Conservation (phyloP, 768 basidiomycete genomes). For the Erythrobasidium yunnanense region DNA sequence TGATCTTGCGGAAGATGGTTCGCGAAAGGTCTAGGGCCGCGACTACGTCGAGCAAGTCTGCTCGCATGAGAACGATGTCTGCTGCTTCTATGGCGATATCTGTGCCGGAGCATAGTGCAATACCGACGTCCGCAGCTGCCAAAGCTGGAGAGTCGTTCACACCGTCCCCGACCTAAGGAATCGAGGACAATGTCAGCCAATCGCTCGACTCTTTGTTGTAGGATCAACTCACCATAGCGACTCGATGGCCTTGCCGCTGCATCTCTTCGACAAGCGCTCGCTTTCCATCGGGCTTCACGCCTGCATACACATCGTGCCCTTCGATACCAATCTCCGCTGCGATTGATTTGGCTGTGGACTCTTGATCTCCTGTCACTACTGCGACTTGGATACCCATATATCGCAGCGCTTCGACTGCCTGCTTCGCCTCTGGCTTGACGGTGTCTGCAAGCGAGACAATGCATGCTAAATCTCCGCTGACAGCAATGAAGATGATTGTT, state of each 20-base stretch:
- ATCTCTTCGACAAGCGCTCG: slow-evolving; percentile 72
- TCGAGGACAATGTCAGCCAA: background rate
- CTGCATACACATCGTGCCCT: slow-evolving; percentile 72
- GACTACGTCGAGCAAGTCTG: slow-evolving; percentile 91
- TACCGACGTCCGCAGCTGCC: slow-evolving; percentile 88
- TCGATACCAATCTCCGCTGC: slow-evolving; percentile 81
- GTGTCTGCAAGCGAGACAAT: slow-evolving; percentile 76
- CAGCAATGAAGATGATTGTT: slow-evolving; percentile 76
- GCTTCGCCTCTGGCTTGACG: slow-evolving; percentile 70
- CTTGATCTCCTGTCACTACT: slow-evolving; percentile 89
- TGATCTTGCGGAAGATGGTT: slow-evolving; percentile 78
- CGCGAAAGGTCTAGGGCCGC: slow-evolving; percentile 85
- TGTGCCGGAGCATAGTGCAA: slow-evolving; percentile 89
- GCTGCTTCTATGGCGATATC: slow-evolving; percentile 97
- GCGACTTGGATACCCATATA: slow-evolving; percentile 84
- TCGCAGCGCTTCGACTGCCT: slow-evolving; percentile 68
- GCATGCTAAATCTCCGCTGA: slow-evolving; percentile 57
- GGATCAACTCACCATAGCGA: slow-evolving; percentile 72
- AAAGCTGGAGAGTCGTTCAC: slow-evolving; percentile 98
- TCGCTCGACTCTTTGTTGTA: background rate
- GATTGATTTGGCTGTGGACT: slow-evolving; percentile 71
- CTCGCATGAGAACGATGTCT: slow-evolving; percentile 94
- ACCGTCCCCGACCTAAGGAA: slow-evolving; percentile 78
- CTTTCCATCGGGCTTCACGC: slow-evolving; percentile 92
- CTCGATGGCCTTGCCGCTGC: slow-evolving; percentile 50